phyloP scores from a whole-genome alignment of 2,329 filamentous ascomycete genomes.

The Botrytis galanthina region DNA sequence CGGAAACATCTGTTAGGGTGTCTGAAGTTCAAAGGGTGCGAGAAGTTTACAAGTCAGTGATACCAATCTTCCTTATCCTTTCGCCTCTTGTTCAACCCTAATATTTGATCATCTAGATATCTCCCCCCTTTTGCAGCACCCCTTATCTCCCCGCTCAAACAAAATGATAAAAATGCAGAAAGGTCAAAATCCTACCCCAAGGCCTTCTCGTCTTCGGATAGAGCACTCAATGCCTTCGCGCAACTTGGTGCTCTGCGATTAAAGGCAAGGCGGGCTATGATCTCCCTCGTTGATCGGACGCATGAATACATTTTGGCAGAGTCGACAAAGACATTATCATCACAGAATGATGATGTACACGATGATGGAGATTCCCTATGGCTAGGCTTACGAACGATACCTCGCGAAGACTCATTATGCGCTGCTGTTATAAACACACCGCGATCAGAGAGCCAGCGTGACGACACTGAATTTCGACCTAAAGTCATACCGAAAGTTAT shows the following conservation, averaged over 20 bases:
- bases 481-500: constrained; percentile 17
- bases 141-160: not conserved
- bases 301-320: constrained; percentile 40
- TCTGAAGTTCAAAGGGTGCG: constrained; percentile 16
- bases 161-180: not conserved
- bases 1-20: not conserved
- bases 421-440: constrained; percentile 26
- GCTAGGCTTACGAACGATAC: constrained; percentile 16
- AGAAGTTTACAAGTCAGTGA: constrained; percentile 16
- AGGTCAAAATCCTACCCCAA: not conserved
- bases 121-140: constrained; percentile 9
- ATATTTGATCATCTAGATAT: not conserved
- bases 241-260: constrained; percentile 51
- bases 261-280: constrained; percentile 46
- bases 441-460: not conserved
- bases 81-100: not conserved
- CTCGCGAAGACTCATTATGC: constrained; percentile 27
- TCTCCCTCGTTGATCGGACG: constrained; percentile 40
- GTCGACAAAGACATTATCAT: constrained; percentile 44
- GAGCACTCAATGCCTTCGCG: constrained; percentile 45
- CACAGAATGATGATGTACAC: constrained; percentile 30
- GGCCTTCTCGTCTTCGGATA: constrained; percentile 40
- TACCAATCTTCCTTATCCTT: not conserved
- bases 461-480: not conserved
- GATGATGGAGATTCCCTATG: constrained; percentile 16